Evolutionary conservation across 1,284 basidiomycete genomes (phyloP), one percentile per base, ranked within the genome.

Genomic region (Sanghuangporus sanghuang): DNA sequence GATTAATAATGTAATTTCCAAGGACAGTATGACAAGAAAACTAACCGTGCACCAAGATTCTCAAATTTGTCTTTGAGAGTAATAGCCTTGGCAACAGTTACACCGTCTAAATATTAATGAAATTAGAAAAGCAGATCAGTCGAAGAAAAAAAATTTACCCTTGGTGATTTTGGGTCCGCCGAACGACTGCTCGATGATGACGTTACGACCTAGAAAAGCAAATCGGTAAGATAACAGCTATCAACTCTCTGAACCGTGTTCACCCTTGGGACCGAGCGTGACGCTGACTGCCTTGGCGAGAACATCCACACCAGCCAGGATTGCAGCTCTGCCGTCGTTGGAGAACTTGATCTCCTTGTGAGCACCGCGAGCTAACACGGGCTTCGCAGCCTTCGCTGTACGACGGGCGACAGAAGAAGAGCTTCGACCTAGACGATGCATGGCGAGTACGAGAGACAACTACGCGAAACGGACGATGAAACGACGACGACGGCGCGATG

Each of bases 91-190:
- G 96, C 96, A 50, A 99, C 96, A 48, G 96, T 97, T 35, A 98
- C 96, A 88, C 96, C 96, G 75, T 98, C 95, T 91, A 18, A 42
- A 58, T 35, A 52, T 44, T 3, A 36, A 32, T 18, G 27, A n/a
- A 12, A 1, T 11, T 6, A 27, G 14, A 5, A 59, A 42, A 23
- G 18, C 7, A 44, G 23, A 39, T 54, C 3, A 9, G 40, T 67
- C 57, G 48, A 63, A 44, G 44, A 64, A 8, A n/a, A 23, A 66
- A 52, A 40, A 32, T 81, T 64, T 64, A 90, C 90, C 91, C 79
- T 98, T 98, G 73, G 96, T 98, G 75, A 98, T 97, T 79, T 99
- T 98, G 68, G 96, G 96, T 59, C 95, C 94, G 71, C 96, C 96
- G 72, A 91, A 99, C 42, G 94, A 86, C 82, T 98, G 96, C 76